These are phyloP conservation scores for Fusarium pseudocircinatum DNA, from an alignment of 2,329 filamentous ascomycete genomes.

Conservation along the genomic window DNA sequence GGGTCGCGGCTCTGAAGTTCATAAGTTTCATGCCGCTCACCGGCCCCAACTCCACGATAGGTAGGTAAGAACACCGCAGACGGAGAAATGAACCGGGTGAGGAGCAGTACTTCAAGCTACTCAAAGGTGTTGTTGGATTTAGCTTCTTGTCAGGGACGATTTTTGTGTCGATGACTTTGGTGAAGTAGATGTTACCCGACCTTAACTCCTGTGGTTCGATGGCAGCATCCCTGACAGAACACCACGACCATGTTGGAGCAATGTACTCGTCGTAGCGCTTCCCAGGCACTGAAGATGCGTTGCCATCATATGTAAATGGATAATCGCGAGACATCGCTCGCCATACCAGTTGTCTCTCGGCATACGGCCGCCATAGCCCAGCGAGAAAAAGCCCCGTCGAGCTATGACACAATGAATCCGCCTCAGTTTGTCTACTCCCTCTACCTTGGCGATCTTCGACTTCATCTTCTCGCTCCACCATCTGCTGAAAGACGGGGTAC, in stretches of 20 bases:
- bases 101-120: constrained; percentile 1
- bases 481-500: background rate
- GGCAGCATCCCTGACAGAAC: constrained; percentile 11
- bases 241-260: constrained; percentile 24
- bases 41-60: background rate
- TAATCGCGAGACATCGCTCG: constrained; percentile 11
- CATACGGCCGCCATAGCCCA: constrained; percentile 10
- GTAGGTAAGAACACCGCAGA: constrained; percentile 8
- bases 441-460: background rate
- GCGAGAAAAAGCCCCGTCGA: background rate
- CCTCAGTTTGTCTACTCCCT: fast-evolving
- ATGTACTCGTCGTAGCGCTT: background rate
- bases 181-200: background rate
- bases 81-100: background rate
- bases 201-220: constrained; percentile 7
- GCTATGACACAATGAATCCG: background rate
- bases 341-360: constrained; percentile 20
- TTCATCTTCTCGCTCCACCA: background rate
- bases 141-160: background rate
- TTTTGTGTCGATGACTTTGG: background rate
- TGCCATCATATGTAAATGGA: background rate
- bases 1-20: background rate
- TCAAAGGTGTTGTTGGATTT: background rate
- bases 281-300: background rate
- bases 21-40: background rate